Conservation (phyloP, 768 basidiomycete species). For the Grammothele lineata region DNA sequence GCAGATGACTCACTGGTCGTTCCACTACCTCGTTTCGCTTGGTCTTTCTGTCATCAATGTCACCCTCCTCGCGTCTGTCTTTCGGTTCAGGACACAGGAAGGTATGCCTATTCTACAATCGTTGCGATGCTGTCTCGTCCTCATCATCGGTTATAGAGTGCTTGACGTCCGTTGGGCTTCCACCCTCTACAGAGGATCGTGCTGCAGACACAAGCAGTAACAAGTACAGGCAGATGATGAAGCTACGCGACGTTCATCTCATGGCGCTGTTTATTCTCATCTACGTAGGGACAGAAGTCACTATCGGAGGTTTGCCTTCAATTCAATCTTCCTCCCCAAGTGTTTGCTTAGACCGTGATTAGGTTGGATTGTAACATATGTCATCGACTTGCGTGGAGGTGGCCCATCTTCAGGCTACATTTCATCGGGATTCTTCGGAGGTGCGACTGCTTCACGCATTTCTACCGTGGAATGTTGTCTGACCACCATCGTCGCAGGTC, state of each 20-base stretch:
- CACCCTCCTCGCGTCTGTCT: constrained; percentile 48
- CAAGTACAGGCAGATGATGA: constrained; percentile 43
- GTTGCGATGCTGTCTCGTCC: too few species aligned
- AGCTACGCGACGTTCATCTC: constrained; percentile 35
- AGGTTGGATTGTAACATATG: constrained; percentile 57
- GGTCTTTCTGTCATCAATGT: constrained; percentile 58
- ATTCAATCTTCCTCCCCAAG: neutral
- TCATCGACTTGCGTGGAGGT: constrained; percentile 41
- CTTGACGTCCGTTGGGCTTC: constrained; percentile 47
- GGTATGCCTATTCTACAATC: neutral
- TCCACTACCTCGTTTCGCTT: constrained; percentile 71
- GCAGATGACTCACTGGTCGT: constrained; percentile 61
- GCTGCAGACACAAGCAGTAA: constrained; percentile 30
- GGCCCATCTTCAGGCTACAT: constrained; percentile 46
- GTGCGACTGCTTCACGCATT: constrained; percentile 17
- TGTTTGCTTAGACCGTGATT: neutral
- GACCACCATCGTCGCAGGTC: constrained; percentile 23
- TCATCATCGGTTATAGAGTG: too few species aligned
- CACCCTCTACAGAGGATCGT: constrained; percentile 26
- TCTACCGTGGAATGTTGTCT: neutral
- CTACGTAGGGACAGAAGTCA: constrained; percentile 40
- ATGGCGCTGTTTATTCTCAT: constrained; percentile 39
- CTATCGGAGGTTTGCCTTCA: constrained; percentile 30
- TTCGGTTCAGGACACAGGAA: constrained; percentile 58
- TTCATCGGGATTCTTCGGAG: constrained; percentile 46